Percentiles rank a stretch among this genome's conserved stretches.
Evolutionary conservation across 1,284 basidiomycete species (phyloP).

Genomic region (Anthracocystis walkeri): DNA sequence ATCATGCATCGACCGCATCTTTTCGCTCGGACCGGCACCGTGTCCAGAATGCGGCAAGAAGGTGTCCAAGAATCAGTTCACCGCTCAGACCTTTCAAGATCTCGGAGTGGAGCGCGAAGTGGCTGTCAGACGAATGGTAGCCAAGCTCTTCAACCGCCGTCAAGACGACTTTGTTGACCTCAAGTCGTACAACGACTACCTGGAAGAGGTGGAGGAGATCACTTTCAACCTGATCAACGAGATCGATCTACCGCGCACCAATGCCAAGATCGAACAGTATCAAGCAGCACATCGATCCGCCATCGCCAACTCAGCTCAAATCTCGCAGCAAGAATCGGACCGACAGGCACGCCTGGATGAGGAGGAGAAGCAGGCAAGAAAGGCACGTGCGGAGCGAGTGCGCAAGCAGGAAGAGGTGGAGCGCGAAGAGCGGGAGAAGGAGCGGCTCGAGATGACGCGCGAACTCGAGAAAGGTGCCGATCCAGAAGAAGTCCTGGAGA

Average conservation of each 20-base stretch:
- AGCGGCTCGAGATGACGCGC: slow-evolving; percentile 60
- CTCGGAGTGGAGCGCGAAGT: slow-evolving; percentile 96
- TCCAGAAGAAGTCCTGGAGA: slow-evolving; percentile 53
- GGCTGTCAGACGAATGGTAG: slow-evolving; percentile 84
- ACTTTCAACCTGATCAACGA: slow-evolving; percentile 96
- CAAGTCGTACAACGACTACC: slow-evolving; percentile 91
- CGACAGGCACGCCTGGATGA: slow-evolving; percentile 55
- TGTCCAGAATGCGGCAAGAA: slow-evolving; percentile 92
- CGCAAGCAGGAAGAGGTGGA: slow-evolving; percentile 59
- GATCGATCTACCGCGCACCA: slow-evolving; percentile 84
- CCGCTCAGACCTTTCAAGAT: slow-evolving; percentile 96
- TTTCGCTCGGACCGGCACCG: slow-evolving; percentile 93
- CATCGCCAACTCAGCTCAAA: slow-evolving; percentile 52
- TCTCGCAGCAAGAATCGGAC: slow-evolving; percentile 58
- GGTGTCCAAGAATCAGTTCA: slow-evolving; percentile 92
- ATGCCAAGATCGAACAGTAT: slow-evolving; percentile 83
- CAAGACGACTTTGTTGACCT: slow-evolving; percentile 87
- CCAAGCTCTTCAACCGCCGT: slow-evolving; percentile 86
- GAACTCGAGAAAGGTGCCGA: slow-evolving; percentile 59
- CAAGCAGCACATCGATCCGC: slow-evolving; percentile 71
- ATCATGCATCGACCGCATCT: slow-evolving; percentile 90
- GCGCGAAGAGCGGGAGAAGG: slow-evolving; percentile 45
- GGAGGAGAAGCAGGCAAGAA: slow-evolving; percentile 48
- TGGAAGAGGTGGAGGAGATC: slow-evolving; percentile 95
- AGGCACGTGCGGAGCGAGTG: slow-evolving; percentile 54